A percentile compares a stretch with the other conserved stretches of the same genome.
Evolutionary conservation across 2,329 filamentous ascomycete genomes (phyloP).

Genomic region (Keithomyces neogunnii): DNA sequence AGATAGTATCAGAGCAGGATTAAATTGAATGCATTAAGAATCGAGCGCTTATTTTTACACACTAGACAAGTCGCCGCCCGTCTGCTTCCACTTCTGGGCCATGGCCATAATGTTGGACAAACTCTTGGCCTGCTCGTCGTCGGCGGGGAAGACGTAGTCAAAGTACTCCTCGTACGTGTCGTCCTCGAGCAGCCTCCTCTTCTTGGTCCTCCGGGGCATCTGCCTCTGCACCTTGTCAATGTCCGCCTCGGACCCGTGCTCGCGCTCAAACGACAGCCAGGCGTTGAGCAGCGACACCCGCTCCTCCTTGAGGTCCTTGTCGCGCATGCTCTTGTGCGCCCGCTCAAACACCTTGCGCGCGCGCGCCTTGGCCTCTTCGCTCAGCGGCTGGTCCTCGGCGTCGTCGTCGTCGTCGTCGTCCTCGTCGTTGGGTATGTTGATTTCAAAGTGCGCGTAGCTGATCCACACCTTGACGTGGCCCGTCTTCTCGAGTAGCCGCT

Average conservation of each 20-base stretch:
- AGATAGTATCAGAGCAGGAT: too few relatives aligned
- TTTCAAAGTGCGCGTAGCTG: constrained; percentile 96
- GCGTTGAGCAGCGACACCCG: constrained; percentile 84
- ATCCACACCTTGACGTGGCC: constrained; percentile 99
- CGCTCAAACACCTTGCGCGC: constrained; percentile 79
- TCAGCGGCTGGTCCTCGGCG: constrained; percentile 59
- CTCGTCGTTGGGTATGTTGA: constrained; percentile 75
- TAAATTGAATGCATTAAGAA: neutral
- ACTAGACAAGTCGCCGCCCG: constrained; percentile 27
- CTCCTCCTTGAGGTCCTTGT: constrained; percentile 86
- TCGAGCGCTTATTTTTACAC: constrained; percentile 10
- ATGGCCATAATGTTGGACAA: constrained; percentile 76
- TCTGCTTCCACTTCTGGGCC: constrained; percentile 80
- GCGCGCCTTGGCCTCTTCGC: constrained; percentile 73
- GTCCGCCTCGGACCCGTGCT: constrained; percentile 68
- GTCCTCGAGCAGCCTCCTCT: constrained; percentile 83
- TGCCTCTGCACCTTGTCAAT: constrained; percentile 79
- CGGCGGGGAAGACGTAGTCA: constrained; percentile 94
- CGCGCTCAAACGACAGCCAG: constrained; percentile 87
- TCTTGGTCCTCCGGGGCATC: constrained; percentile 91
- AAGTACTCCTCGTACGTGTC: constrained; percentile 91
- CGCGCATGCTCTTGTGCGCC: constrained; percentile 79
- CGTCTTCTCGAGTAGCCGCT: constrained; percentile 87
- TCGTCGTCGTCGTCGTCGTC: constrained; percentile 49
- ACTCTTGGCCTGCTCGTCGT: constrained; percentile 79